Evolutionary conservation across 495 filamentous ascomycete genomes (phyloP), one percentile per base, ranked within the genome.

Genomic region (Astrothelium subdiscretum): DNA sequence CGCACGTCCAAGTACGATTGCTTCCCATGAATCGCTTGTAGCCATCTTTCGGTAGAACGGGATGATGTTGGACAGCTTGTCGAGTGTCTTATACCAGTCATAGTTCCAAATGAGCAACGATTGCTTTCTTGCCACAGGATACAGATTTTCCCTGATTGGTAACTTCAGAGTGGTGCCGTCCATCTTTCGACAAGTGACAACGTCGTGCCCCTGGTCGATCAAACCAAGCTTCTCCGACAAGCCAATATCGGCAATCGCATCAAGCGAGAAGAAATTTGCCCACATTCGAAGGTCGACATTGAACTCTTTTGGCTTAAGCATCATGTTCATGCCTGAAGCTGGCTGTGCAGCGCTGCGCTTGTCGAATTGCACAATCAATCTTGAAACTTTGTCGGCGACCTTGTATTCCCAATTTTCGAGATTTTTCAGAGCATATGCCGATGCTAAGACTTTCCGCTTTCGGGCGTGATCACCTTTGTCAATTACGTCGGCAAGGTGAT

Each of bases 391-490:
- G 68, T 82, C 80, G 24, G 76, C 77, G 31, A 83, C 78, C 63
- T 81, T 82, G 72, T 74, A 71, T 62, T 84, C 81, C 80, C 80
- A 83, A 10, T 70, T 73, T 66, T 81, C 79, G 15, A 83, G 70
- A 64, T 81, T 80, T 73, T 80, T 80, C 42, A 81, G 64, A 0
- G 81, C 79, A 63, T 80, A 84, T 8, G 80, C 81, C 0, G 71
- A 72, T 1, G 80, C 77, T 5, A 83, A 71, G 0, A 81, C 69
- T 64, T 77, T 78, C n/a, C 80, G 74, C 68, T 81, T 81, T 31
- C 75, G 68, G 32, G 75, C 72, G 59, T 81, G 78, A 26, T 79
- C 77, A 20, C 70, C 65, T 64, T 72, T 72, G 59, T 81, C 78
- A 22, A 77, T 67, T 15, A 79, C 77, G 66, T 81, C 77, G 15